Percentiles rank a stretch among this genome's conserved stretches.
These are phyloP conservation scores for Starmerella lactis-condensi DNA, from an alignment of 805 yeast species.

Conservation along the genomic window DNA sequence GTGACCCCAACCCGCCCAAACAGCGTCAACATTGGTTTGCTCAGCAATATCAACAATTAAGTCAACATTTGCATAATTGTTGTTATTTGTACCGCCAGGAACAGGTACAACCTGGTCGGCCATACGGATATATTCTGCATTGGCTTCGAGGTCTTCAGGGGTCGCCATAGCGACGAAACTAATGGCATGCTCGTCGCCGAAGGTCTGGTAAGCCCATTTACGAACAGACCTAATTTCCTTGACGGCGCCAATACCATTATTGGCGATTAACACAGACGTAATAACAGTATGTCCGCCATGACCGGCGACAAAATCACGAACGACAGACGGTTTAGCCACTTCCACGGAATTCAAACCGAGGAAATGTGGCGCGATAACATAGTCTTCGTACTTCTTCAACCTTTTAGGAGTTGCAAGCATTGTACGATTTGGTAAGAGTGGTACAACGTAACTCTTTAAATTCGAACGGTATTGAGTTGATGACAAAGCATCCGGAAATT, in stretches of 20 bases:
- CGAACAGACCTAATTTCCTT: slow-evolving; percentile 93
- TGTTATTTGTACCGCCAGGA: slow-evolving; percentile 98
- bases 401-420: slow-evolving; percentile 9
- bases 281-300: slow-evolving; percentile 94
- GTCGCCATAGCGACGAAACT: slow-evolving; percentile 98
- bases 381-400: slow-evolving; percentile 19
- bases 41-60: slow-evolving; percentile 93
- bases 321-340: slow-evolving; percentile 47
- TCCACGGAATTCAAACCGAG: slow-evolving; percentile 64
- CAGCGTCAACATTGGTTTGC: slow-evolving; percentile 91
- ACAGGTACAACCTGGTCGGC: slow-evolving; percentile 97
- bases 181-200: slow-evolving; percentile 84
- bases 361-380: slow-evolving; percentile 48
- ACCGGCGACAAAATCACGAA: slow-evolving; percentile 66
- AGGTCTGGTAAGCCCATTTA: slow-evolving; percentile 99
- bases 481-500: not conserved
- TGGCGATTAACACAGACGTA: slow-evolving; percentile 67
- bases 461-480: too few species aligned
- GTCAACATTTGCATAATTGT: slow-evolving; percentile 95
- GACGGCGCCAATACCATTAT: slow-evolving; percentile 98
- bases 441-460: too few species aligned
- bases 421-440: too few species aligned
- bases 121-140: slow-evolving; percentile 96
- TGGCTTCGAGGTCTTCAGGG: slow-evolving; percentile 94
- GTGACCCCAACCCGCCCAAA: slow-evolving; percentile 99